Evolutionary conservation across 345 rosid genomes (phyloP).

Genomic region (Lumnitzera racemosa): DNA sequence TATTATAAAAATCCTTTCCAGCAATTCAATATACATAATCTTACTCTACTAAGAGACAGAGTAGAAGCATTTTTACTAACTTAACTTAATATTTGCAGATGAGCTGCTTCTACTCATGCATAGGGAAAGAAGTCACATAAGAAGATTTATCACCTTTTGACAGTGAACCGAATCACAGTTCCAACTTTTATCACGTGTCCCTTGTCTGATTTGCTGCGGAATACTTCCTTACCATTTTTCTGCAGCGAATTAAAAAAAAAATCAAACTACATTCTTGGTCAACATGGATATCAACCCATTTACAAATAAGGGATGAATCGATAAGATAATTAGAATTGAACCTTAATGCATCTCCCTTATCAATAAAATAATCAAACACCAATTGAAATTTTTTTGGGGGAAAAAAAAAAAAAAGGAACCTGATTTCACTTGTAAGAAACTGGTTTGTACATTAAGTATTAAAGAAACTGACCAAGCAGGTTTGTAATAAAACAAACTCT

Average conservation of each 20-base stretch:
- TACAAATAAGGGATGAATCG: neutral
- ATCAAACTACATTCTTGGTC: neutral
- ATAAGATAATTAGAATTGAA: no score
- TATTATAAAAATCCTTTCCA: no score
- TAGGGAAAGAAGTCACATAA: neutral
- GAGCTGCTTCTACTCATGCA: neutral
- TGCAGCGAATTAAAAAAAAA: conserved; percentile 8
- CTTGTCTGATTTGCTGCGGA: conserved; percentile 49
- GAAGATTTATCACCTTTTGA: conserved; percentile 51
- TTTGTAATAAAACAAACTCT: no score
- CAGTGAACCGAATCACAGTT: conserved; percentile 57
- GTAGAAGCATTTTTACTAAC: no score
- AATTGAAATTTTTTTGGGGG: neutral
- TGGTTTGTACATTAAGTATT: no score
- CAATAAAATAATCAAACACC: neutral
- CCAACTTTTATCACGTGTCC: conserved; percentile 61
- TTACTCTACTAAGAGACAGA: no score
- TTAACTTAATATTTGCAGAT: neutral
- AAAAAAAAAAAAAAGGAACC: neutral
- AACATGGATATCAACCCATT: conserved; percentile 1
- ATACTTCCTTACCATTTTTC: conserved; percentile 49
- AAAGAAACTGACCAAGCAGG: no score
- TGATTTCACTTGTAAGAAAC: neutral
- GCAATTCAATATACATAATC: no score
- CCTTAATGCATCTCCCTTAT: no score